A percentile compares a stretch with the other conserved stretches of the same genome.
These are phyloP conservation scores for Vitis amurensis DNA, from an alignment of 164 flowering plant species.

Conservation along the genomic window DNA sequence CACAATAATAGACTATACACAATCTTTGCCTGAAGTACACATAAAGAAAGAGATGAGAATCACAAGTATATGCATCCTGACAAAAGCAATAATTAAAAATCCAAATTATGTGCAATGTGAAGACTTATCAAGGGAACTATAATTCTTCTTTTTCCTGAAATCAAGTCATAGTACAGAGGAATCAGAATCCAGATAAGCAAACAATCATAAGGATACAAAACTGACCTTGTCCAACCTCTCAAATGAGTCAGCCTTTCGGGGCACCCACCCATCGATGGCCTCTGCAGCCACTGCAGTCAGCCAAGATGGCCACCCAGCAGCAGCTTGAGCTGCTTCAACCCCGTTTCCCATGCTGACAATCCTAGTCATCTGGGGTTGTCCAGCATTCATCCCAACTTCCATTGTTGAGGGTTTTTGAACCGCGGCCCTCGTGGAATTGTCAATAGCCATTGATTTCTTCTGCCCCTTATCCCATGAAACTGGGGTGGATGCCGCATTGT, in stretches of 20 bases:
- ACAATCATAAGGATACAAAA: background rate
- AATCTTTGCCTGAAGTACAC: background rate
- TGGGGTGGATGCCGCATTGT: constrained; percentile 26
- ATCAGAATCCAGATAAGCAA: background rate
- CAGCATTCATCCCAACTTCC: constrained; percentile 15
- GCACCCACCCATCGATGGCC: constrained; percentile 61
- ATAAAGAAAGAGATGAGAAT: background rate
- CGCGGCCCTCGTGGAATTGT: constrained; percentile 1
- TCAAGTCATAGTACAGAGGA: background rate
- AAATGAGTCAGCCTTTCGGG: constrained; percentile 53
- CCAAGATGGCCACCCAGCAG: constrained; percentile 69
- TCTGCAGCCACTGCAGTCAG: constrained; percentile 57
- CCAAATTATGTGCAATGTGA: background rate
- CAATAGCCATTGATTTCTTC: constrained; percentile 19
- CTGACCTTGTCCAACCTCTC: constrained; percentile 57
- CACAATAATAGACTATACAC: too few species aligned
- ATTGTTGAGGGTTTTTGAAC: constrained; percentile 5
- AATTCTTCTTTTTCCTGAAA: too few species aligned
- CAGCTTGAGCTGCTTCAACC: constrained; percentile 40
- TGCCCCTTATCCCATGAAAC: constrained; percentile 30
- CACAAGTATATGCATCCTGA: background rate
- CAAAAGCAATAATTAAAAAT: background rate
- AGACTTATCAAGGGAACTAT: too few species aligned
- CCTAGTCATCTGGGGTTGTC: constrained; percentile 19
- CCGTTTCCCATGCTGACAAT: constrained; percentile 28